Evolutionary conservation across 2,329 filamentous ascomycete species (phyloP), one percentile per base, ranked within the genome.

Genomic region (Cladosporium sp.): DNA sequence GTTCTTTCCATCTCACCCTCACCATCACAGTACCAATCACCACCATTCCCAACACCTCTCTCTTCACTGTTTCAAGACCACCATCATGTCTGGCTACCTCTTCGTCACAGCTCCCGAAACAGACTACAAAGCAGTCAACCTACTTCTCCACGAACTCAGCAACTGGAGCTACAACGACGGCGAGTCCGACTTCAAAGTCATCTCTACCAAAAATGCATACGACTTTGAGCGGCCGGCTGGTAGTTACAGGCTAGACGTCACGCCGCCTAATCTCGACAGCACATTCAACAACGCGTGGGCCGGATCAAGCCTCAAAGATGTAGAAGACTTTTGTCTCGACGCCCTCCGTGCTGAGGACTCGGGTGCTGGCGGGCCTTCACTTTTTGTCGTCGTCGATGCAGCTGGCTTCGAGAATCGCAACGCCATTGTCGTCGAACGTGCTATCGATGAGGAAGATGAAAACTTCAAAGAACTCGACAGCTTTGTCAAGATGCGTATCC

Each of bases 51-150:
- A 36, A 18, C 36, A 18, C 5, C 14, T 18, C 24, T 7, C 7
- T 44, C 10, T 30, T 38, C 54, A 57, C 32, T 24, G 34, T 12
- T 36, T 36, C 34, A 36, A 14, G 11, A 36, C 34, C 11, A 24
- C 32, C n/a, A 36, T 2, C 12, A 59, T 59, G 57, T 28, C 57
- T 38, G 67, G 54, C 26, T 55, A 59, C 14, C 62, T 71, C 55
- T 69, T 71, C 65, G 60, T 71, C 58, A 71, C 65, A 15, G 68
- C 68, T 4, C 51, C 66, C 18, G 52, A 59, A 12, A 66, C 66
- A 52, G 65, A 67, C 62, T 41, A 59, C 54, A 68, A 69, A 62
- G 32, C 41, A 26, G 44, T 67, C 38, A 71, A 71, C 34, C 64
- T 64, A 30, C 58, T 71, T 32, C 65, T 69, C n/a, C 65, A 68